These are phyloP conservation scores for Ophiocordyceps unilateralis DNA, from an alignment of 2,329 filamentous ascomycete genomes.

Conservation along the genomic window DNA sequence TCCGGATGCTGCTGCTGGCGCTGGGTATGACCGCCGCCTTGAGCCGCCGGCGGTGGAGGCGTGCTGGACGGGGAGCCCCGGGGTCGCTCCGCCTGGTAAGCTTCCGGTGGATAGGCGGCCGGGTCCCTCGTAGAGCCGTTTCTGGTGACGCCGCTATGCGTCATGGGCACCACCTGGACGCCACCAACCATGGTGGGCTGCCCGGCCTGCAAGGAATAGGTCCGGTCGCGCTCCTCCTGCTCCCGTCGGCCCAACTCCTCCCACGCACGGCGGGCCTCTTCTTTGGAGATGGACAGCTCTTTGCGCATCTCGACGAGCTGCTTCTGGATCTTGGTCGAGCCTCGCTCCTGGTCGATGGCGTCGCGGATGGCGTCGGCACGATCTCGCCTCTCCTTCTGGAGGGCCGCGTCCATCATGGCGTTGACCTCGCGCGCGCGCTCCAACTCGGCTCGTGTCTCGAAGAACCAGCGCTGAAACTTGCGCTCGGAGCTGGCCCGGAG, in stretches of 20 bases:
- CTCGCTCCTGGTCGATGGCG: constrained; percentile 48
- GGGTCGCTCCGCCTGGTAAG: constrained; percentile 19
- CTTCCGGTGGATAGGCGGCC: constrained; percentile 11
- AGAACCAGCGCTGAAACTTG: constrained; percentile 98
- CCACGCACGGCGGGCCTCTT: constrained; percentile 90
- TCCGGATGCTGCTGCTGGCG: constrained; percentile 2
- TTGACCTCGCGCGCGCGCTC: constrained; percentile 73
- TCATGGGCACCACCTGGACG: constrained; percentile 90
- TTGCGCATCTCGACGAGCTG: constrained; percentile 80
- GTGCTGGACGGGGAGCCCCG: constrained; percentile 25
- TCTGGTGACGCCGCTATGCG: constrained; percentile 46
- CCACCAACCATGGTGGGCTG: constrained; percentile 80
- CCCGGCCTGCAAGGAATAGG: constrained; percentile 68
- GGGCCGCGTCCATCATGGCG: constrained; percentile 56
- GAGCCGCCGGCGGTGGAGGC: constrained; percentile 12
- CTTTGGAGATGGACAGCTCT: constrained; percentile 86
- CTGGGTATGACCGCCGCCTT: constrained; percentile 5
- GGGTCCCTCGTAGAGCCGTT: constrained; percentile 26
- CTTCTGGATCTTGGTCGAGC: constrained; percentile 60
- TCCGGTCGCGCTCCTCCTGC: constrained; percentile 81
- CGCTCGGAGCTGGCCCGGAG: constrained; percentile 87
- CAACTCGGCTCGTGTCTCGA: constrained; percentile 77
- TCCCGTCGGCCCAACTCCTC: constrained; percentile 88
- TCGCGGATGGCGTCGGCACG: constrained; percentile 50
- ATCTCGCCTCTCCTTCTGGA: constrained; percentile 58